Evolutionary conservation across 2,329 filamentous ascomycete species (phyloP).

Genomic region (Penicillium sp.): DNA sequence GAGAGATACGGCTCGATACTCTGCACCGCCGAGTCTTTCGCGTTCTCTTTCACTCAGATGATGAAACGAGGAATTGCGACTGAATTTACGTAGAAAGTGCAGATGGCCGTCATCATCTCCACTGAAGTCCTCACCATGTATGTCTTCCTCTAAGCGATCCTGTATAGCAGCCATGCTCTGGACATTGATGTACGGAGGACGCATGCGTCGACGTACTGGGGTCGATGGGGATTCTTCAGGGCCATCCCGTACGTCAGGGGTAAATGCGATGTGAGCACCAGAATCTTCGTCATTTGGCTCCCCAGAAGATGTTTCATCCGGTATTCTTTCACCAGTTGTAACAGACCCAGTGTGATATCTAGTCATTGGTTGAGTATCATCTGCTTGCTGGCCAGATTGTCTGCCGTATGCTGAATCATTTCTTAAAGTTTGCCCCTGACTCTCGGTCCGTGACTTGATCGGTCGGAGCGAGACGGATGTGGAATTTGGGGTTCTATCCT

Average conservation of each 20-base stretch:
- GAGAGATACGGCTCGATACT: slow-evolving; percentile 1
- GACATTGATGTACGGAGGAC: slow-evolving; percentile 2
- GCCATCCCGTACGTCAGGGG: background rate
- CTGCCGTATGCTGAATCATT: background rate
- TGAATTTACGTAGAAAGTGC: background rate
- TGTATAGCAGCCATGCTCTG: background rate
- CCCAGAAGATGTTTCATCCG: background rate
- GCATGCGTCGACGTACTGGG: slow-evolving; percentile 1
- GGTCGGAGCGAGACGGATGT: background rate
- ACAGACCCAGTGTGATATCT: background rate
- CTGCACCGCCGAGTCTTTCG: slow-evolving; percentile 1
- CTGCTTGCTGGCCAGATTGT: background rate
- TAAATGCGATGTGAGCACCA: background rate
- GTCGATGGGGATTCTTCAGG: background rate
- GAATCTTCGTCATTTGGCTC: background rate
- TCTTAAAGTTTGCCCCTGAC: background rate
- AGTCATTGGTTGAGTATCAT: background rate
- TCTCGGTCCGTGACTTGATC: background rate
- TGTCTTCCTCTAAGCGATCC: background rate
- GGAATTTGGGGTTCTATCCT: background rate
- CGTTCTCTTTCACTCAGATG: slow-evolving; percentile 2
- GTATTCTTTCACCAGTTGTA: background rate
- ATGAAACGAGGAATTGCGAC: slow-evolving; percentile 3
- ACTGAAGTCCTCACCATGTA: background rate
- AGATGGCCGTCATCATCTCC: background rate